Percentiles rank a stretch among this genome's conserved stretches.
Evolutionary conservation across 495 filamentous ascomycete species (phyloP).

Genomic region (Lophiostoma macrostomum): DNA sequence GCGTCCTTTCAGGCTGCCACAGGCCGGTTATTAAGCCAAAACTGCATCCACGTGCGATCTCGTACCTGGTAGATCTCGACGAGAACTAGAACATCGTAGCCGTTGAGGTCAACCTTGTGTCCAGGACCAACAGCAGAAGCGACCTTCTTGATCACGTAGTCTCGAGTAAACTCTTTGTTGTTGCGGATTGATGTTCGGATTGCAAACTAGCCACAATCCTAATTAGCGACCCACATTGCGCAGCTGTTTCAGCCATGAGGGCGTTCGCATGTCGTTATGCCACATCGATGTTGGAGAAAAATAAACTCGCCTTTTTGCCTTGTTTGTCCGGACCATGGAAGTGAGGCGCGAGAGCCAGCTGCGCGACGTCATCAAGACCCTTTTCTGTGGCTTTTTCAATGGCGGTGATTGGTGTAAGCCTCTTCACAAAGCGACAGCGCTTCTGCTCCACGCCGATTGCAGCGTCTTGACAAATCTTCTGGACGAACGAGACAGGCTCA

Average conservation of each 20-base stretch:
- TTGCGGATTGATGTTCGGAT: conserved; percentile 83
- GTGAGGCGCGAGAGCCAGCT: conserved; percentile 63
- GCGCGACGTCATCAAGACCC: conserved; percentile 69
- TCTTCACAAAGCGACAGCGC: conserved; percentile 71
- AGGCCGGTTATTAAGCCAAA: no score
- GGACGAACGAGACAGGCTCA: conserved; percentile 77
- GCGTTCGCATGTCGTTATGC: conserved; percentile 5
- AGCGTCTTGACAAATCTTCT: conserved; percentile 68
- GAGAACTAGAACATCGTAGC: conserved; percentile 79
- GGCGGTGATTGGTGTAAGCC: conserved; percentile 74
- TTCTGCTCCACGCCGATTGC: conserved; percentile 49
- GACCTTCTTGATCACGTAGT: conserved; percentile 73
- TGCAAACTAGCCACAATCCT: conserved; percentile 61
- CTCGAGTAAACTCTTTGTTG: conserved; percentile 69
- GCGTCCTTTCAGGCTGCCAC: no score
- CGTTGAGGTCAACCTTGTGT: conserved; percentile 80
- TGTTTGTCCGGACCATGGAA: conserved; percentile 55
- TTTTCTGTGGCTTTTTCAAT: conserved; percentile 76
- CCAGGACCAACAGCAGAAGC: conserved; percentile 62
- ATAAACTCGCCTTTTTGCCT: conserved; percentile 34
- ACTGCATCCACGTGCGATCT: conserved; percentile 28
- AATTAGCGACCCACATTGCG: conserved; percentile 23
- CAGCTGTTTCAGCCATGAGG: conserved; percentile 5
- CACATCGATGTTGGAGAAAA: neutral
- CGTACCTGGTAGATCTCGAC: conserved; percentile 86